Base-by-base conservation (phyloP, 192 early-diverging fungal genomes). In the Umbelopsis ramanniana region DNA sequence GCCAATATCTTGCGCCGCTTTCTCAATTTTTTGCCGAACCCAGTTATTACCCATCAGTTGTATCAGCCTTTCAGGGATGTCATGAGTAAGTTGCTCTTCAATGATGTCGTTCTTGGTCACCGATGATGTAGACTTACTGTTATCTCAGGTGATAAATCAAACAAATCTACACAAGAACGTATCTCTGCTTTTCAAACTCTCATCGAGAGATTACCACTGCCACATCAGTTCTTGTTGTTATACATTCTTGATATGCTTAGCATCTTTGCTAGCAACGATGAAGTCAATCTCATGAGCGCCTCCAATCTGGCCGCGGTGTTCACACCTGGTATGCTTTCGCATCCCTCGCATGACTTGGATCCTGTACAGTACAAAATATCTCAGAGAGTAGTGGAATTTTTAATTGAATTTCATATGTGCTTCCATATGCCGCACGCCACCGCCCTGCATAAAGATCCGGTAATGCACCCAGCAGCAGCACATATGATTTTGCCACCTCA, bases 361-460 rank as follows among this genome's bases (percentile, higher is more conserved):
- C 91, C 90, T 47, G 87, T 89, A 22, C 88, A 94, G 67, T 94
- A 94, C 76, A 88, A 87, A 52, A 86, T 87, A n/a, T 89, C 91
- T 11, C 89, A 91, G 67, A 80, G 86, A 23, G 91, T 94, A 23
- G 74, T 94, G 5, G 91, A 91, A 71, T 94, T 94, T 67, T 76
- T 94, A 6, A 94, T 94, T 43, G 87, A 88, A 72, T 76, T 82
- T 50, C 87, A 88, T 67, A 78, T 74, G 46, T 82, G 77, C 22
- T 89, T 87, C 57, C 67, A 71, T 12, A 80, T 80, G 72, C 60
- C 57, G 1, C 57, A 63, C 26, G 57, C 57, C 17, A 63, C 26
- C 4, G 57, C 57, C 17, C 17, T 63, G 17, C 57, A 63, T 17
- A 63, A 63, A 6, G 57, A 63, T 14, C 57, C 57, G 8, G 57